A percentile compares a stretch with the other conserved stretches of the same genome.
phyloP scores from a whole-genome alignment of 208 protist species.

The Trypanosoma cruzi region DNA sequence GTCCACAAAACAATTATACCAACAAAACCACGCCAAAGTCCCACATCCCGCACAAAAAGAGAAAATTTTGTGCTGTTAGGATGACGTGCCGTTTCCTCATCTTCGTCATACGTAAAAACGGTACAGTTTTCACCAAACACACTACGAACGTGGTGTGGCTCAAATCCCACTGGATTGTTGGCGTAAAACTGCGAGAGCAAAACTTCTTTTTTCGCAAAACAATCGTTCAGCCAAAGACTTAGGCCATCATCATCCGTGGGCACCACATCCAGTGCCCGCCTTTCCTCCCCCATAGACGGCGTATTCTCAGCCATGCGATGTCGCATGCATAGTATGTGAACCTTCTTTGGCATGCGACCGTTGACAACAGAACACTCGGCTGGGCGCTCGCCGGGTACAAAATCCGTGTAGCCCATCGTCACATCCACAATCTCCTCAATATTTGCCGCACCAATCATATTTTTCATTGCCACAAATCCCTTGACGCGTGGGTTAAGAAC shows the following conservation, averaged over 20 bases:
- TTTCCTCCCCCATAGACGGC: background rate
- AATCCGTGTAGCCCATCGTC: constrained; percentile 88
- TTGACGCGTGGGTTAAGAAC: constrained; percentile 86
- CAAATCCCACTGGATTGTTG: constrained; percentile 68
- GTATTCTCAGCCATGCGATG: constrained; percentile 24
- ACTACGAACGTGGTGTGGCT: constrained; percentile 48
- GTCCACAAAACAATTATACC: constrained; percentile 30
- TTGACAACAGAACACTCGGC: constrained; percentile 72
- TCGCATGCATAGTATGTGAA: constrained; percentile 70
- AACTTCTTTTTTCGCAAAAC: constrained; percentile 85
- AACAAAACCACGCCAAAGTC: constrained; percentile 25
- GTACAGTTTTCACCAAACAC: constrained; percentile 54
- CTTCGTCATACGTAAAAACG: constrained; percentile 58
- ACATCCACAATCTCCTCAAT: constrained; percentile 81
- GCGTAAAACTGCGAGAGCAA: constrained; percentile 73
- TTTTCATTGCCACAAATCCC: constrained; percentile 66
- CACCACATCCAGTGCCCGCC: constrained; percentile 1
- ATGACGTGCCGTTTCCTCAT: constrained; percentile 26
- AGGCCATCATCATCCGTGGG: constrained; percentile 53
- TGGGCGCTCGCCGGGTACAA: constrained; percentile 49
- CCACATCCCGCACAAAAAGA: constrained; percentile 24
- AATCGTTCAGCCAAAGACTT: constrained; percentile 59
- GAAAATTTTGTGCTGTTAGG: constrained; percentile 21
- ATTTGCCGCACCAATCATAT: constrained; percentile 63
- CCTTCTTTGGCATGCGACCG: constrained; percentile 62